phyloP scores from a whole-genome alignment of 2,329 filamentous ascomycete genomes.

The Macrophomina pseudophaseolina region DNA sequence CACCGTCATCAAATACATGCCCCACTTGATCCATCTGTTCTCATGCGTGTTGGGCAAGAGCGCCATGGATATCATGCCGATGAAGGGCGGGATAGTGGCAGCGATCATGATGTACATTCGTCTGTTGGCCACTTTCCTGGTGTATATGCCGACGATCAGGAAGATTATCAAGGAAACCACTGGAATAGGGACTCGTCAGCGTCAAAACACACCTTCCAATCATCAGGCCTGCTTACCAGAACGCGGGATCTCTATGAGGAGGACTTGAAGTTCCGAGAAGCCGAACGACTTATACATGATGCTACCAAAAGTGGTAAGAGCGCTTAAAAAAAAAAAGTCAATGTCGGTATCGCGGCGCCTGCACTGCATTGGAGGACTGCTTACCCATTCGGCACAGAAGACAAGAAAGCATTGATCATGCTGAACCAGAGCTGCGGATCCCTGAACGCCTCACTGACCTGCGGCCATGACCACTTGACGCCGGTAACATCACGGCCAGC shows the following conservation, averaged over 20 bases:
- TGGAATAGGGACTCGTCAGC: constrained; percentile 20
- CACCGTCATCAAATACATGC: constrained; percentile 42
- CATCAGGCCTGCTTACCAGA: constrained; percentile 22
- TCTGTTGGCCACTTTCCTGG: constrained; percentile 28
- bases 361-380: background rate
- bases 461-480: constrained; percentile 25
- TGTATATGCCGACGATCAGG: constrained; percentile 25
- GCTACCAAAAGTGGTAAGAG: constrained; percentile 20
- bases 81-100: constrained; percentile 39
- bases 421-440: constrained; percentile 27
- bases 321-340: background rate
- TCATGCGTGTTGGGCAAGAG: constrained; percentile 39
- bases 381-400: constrained; percentile 26
- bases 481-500: constrained; percentile 24
- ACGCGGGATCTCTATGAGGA: constrained; percentile 41
- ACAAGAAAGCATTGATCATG: constrained; percentile 25
- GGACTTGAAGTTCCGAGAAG: constrained; percentile 37
- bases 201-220: no score
- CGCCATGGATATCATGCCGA: constrained; percentile 42
- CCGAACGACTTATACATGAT: constrained; percentile 24
- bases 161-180: constrained; percentile 28
- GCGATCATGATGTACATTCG: constrained; percentile 43
- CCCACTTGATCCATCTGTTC: constrained; percentile 46
- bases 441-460: constrained; percentile 21
- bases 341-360: background rate